phyloP scores from a whole-genome alignment of 345 rosid species.

The Cochlearia excelsa region DNA sequence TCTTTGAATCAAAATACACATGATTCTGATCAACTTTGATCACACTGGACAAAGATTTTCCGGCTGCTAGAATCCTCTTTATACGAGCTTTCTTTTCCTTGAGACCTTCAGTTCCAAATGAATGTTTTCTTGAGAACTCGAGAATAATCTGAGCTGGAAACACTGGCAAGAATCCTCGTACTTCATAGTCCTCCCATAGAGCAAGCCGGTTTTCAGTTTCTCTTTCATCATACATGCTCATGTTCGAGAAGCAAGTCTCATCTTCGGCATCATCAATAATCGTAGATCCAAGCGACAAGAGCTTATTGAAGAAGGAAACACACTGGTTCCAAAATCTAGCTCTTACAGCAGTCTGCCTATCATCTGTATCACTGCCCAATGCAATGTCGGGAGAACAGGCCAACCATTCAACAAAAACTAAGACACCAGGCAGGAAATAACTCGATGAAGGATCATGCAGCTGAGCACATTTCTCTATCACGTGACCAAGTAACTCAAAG shows the following conservation, averaged over 20 bases:
- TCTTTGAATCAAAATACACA: slow-evolving; percentile 63
- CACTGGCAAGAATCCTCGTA: slow-evolving; percentile 87
- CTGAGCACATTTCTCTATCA: slow-evolving; percentile 60
- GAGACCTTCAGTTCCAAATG: slow-evolving; percentile 55
- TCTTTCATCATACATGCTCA: slow-evolving; percentile 89
- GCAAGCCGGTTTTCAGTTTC: slow-evolving; percentile 88
- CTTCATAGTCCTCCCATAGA: slow-evolving; percentile 88
- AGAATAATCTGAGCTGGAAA: slow-evolving; percentile 83
- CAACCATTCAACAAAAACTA: slow-evolving; percentile 90
- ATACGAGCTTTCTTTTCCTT: slow-evolving; percentile 70
- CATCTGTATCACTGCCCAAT: slow-evolving; percentile 60
- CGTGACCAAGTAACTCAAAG: slow-evolving; percentile 65
- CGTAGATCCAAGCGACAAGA: slow-evolving; percentile 48
- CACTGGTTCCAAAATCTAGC: slow-evolving; percentile 68
- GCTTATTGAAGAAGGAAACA: slow-evolving; percentile 63
- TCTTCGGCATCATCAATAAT: slow-evolving; percentile 65
- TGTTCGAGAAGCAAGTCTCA: slow-evolving; percentile 75
- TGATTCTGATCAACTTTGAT: slow-evolving; percentile 60
- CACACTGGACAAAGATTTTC: slow-evolving; percentile 60
- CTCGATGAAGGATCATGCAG: slow-evolving; percentile 72
- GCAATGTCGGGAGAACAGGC: slow-evolving; percentile 85
- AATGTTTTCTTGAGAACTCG: slow-evolving; percentile 73
- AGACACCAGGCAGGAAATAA: slow-evolving; percentile 70
- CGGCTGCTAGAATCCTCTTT: slow-evolving; percentile 82
- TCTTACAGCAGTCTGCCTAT: slow-evolving; percentile 57